Conservation (phyloP, 2,329 filamentous ascomycete genomes). For the Elsinoe arachidis region DNA sequence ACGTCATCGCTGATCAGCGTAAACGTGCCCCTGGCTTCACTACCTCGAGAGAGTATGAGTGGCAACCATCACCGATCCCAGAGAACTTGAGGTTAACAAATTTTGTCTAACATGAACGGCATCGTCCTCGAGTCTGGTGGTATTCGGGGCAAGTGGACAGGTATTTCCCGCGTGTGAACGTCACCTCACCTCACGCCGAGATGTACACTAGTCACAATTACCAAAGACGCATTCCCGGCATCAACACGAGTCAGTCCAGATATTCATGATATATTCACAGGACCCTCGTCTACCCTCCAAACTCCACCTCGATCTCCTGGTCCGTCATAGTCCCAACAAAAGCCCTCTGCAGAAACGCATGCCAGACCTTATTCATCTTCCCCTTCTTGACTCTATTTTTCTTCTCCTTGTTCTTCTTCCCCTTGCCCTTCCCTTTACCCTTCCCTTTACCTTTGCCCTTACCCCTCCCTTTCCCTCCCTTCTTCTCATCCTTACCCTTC, state of each 20-base stretch:
- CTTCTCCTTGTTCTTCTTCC: slow-evolving; percentile 31
- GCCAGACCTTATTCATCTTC: slow-evolving; percentile 60
- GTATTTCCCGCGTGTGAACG: no score
- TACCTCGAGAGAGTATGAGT: not conserved
- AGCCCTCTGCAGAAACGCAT: slow-evolving; percentile 66
- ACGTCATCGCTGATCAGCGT: not conserved
- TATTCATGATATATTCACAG: slow-evolving; percentile 2
- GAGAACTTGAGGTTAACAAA: no score
- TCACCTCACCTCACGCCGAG: no score
- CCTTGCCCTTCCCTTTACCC: slow-evolving; percentile 26
- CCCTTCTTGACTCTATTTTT: slow-evolving; percentile 45
- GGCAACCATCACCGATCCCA: not conserved
- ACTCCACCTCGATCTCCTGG: slow-evolving; percentile 50
- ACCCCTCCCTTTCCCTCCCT: slow-evolving; percentile 20
- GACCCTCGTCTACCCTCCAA: slow-evolving; percentile 20
- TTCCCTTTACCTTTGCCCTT: not conserved
- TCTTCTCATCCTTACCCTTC: slow-evolving; percentile 20
- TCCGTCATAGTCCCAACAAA: slow-evolving; percentile 66
- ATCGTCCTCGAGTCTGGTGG: no score
- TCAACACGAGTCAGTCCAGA: no score
- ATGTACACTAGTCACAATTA: not conserved
- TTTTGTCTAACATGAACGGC: no score
- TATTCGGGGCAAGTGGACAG: no score
- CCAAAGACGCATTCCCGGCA: no score
- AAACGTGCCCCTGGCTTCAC: not conserved